Conservation (phyloP, 495 filamentous ascomycete species). For the Aspergillus cavernicola region DNA sequence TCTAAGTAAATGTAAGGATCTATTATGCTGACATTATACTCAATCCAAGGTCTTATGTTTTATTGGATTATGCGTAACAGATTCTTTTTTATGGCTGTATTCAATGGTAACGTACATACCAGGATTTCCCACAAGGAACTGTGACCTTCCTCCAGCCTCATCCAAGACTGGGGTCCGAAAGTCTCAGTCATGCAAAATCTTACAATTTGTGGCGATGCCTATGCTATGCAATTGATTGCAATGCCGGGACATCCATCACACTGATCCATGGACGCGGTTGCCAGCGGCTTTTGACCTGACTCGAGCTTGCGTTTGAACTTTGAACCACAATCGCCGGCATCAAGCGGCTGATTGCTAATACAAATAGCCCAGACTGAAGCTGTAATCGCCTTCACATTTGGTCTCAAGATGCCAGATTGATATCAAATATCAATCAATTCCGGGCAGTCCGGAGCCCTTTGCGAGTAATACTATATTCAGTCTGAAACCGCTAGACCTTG, state of each 20-base stretch:
- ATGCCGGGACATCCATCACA: background rate
- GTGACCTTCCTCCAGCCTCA: background rate
- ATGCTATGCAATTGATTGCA: background rate
- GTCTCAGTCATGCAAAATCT: background rate
- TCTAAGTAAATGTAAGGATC: too few species aligned
- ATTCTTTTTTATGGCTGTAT: background rate
- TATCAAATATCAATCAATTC: background rate
- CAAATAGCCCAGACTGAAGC: too few species aligned
- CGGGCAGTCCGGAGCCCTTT: background rate
- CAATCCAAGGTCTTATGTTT: too few species aligned
- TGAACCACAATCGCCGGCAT: too few species aligned
- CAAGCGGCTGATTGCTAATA: too few species aligned
- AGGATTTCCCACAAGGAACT: constrained; percentile 4
- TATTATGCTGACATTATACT: too few species aligned
- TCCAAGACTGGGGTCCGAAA: background rate
- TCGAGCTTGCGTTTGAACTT: background rate
- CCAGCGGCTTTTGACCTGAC: background rate
- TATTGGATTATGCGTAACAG: background rate
- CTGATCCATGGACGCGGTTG: background rate
- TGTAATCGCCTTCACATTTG: too few species aligned
- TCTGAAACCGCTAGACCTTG: constrained; percentile 1
- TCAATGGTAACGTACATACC: background rate
- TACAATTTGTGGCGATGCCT: background rate
- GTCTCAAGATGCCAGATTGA: too few species aligned
- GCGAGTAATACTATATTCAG: too few species aligned